Conservation (phyloP, 2,329 filamentous ascomycete species). For the Pyrenophora seminiperda region DNA sequence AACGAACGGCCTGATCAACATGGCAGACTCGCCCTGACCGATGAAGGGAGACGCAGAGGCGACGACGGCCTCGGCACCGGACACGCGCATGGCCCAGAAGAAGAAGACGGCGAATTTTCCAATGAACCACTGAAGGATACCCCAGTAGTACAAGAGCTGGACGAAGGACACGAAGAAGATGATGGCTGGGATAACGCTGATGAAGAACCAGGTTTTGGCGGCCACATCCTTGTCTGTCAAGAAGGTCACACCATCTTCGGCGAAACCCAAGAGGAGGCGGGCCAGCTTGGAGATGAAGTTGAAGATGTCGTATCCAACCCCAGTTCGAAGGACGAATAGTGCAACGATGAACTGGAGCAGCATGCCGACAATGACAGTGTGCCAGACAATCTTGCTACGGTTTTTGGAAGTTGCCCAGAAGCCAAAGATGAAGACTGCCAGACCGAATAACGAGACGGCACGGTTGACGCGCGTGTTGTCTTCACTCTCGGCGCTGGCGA, state of each 20-base stretch:
- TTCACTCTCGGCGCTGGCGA: slow-evolving; percentile 70
- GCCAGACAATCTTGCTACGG: slow-evolving; percentile 60
- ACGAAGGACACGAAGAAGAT: slow-evolving; percentile 97
- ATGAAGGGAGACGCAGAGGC: slow-evolving; percentile 93
- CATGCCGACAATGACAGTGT: slow-evolving; percentile 80
- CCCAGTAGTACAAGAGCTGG: slow-evolving; percentile 80
- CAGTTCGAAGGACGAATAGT: slow-evolving; percentile 82
- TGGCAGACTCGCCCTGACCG: slow-evolving; percentile 90
- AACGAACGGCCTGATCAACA: slow-evolving; percentile 88
- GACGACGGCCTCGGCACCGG: slow-evolving; percentile 90
- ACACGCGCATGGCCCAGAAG: slow-evolving; percentile 87
- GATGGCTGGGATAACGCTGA: slow-evolving; percentile 82
- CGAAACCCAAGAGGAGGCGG: slow-evolving; percentile 74
- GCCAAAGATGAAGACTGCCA: slow-evolving; percentile 69
- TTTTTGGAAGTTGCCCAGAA: slow-evolving; percentile 76
- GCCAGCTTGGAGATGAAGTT: slow-evolving; percentile 81
- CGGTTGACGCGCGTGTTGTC: slow-evolving; percentile 83
- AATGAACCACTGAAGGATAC: slow-evolving; percentile 87
- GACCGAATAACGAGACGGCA: slow-evolving; percentile 78
- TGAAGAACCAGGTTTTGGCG: slow-evolving; percentile 69
- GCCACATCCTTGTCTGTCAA: slow-evolving; percentile 60
- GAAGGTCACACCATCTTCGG: slow-evolving; percentile 74
- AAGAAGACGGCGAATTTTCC: slow-evolving; percentile 87
- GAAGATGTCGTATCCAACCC: slow-evolving; percentile 86
- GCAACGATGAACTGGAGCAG: slow-evolving; percentile 85